Conservation (phyloP, 2,329 filamentous ascomycete genomes). For the Colletotrichum lini region DNA sequence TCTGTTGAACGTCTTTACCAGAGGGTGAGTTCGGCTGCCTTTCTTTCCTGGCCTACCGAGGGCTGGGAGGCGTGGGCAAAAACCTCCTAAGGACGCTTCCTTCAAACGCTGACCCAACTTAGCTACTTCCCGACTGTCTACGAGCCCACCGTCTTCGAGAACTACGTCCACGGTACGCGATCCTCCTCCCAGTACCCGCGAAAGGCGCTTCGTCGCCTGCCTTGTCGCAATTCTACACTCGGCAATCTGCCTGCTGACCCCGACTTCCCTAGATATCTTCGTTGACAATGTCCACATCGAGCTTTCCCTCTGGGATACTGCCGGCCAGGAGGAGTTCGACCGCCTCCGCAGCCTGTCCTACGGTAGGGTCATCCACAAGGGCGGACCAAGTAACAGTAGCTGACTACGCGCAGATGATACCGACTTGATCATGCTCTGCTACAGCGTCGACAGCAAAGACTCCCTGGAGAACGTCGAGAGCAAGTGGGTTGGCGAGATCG, state of each 20-base stretch:
- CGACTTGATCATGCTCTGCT: slow-evolving; percentile 98
- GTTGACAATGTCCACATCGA: slow-evolving; percentile 98
- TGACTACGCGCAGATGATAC: slow-evolving; percentile 75
- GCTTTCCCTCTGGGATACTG: slow-evolving; percentile 97
- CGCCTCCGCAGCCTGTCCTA: slow-evolving; percentile 95
- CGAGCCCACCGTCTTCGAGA: slow-evolving; percentile 98
- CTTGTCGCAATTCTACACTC: neutral
- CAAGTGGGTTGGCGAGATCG: slow-evolving; percentile 98
- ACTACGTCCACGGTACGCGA: slow-evolving; percentile 92
- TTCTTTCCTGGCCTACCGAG: neutral
- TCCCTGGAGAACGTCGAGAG: slow-evolving; percentile 98
- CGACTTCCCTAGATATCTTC: slow-evolving; percentile 82
- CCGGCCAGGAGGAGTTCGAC: slow-evolving; percentile 99
- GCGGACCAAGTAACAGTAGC: neutral
- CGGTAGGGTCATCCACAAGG: slow-evolving; percentile 62
- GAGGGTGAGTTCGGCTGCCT: slow-evolving; percentile 76
- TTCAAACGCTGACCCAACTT: slow-evolving; percentile 31
- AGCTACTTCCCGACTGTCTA: slow-evolving; percentile 99
- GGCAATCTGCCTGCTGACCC: slow-evolving; percentile 21
- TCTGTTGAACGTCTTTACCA: slow-evolving; percentile 96
- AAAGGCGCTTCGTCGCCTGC: neutral
- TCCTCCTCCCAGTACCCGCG: slow-evolving; percentile 4
- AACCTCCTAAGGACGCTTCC: neutral
- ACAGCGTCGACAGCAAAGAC: slow-evolving; percentile 95
- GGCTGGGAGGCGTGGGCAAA: neutral